phyloP scores from a whole-genome alignment of 2,329 filamentous ascomycete species.

The Penicillium sp. region DNA sequence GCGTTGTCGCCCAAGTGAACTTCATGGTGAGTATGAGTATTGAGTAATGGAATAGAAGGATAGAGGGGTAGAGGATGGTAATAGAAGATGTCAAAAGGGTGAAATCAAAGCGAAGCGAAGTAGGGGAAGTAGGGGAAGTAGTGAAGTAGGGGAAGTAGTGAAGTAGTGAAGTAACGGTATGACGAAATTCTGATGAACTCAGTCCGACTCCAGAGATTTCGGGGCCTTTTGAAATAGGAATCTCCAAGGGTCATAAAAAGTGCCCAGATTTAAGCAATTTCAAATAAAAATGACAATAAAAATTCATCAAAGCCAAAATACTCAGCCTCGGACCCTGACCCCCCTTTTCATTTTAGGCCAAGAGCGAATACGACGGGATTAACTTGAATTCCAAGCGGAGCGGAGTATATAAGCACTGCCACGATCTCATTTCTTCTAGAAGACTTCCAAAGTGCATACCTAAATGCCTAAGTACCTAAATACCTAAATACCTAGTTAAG shows the following conservation, averaged over 20 bases:
- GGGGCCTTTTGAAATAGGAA: no score
- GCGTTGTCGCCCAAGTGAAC: slow-evolving; percentile 26
- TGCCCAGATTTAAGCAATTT: not conserved
- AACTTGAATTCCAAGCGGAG: no score
- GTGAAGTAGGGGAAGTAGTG: not conserved
- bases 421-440: no score
- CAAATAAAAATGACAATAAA: not conserved
- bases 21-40: slow-evolving; percentile 31
- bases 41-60: not conserved
- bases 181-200: not conserved
- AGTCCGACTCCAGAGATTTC: not conserved
- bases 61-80: not conserved
- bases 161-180: not conserved
- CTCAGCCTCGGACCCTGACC: not conserved
- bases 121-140: no score
- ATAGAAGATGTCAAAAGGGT: not conserved
- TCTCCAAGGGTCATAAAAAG: no score
- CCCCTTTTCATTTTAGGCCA: not conserved
- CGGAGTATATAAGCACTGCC: no score
- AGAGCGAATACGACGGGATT: not conserved
- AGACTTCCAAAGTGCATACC: no score
- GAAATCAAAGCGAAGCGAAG: not conserved
- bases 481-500: no score
- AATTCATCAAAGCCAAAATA: not conserved
- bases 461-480: no score